Conservation (phyloP, 2,329 filamentous ascomycete genomes). For the Aspergillus brasiliensis region DNA sequence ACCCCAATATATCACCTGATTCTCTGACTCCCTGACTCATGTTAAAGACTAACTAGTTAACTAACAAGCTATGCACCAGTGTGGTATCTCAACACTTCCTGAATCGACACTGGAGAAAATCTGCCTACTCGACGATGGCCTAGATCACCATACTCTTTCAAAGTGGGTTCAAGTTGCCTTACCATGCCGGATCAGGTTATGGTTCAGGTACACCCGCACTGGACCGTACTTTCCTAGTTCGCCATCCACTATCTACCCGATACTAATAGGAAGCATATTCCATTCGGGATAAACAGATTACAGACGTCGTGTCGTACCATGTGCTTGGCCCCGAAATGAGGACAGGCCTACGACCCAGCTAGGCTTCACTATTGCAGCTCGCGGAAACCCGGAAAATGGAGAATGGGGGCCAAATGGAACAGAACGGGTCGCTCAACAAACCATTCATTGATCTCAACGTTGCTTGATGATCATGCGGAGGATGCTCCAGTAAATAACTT, state of each 20-base stretch:
- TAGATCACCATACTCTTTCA: neutral
- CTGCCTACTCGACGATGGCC: neutral
- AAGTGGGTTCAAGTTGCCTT: neutral
- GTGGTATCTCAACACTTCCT: no score
- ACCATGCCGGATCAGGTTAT: neutral
- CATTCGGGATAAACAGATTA: no score
- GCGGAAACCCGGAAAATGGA: neutral
- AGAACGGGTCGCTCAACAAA: neutral
- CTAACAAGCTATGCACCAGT: no score
- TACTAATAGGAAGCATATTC: no score
- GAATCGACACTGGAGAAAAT: neutral
- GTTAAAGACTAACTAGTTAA: no score
- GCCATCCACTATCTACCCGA: neutral
- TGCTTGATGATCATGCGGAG: neutral
- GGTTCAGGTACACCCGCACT: constrained; percentile 1
- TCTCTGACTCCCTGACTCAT: no score
- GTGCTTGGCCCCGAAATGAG: neutral
- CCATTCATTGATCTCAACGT: neutral
- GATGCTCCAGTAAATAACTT: neutral
- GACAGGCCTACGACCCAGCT: neutral
- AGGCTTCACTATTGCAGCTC: neutral
- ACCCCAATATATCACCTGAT: no score
- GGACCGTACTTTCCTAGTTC: neutral
- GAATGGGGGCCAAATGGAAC: neutral
- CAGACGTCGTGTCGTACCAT: neutral